Evolutionary conservation across 225 moss, liverwort and hornwort genomes (phyloP), one percentile per base, ranked within the genome.

Genomic region (Sphagnum tenellum): DNA sequence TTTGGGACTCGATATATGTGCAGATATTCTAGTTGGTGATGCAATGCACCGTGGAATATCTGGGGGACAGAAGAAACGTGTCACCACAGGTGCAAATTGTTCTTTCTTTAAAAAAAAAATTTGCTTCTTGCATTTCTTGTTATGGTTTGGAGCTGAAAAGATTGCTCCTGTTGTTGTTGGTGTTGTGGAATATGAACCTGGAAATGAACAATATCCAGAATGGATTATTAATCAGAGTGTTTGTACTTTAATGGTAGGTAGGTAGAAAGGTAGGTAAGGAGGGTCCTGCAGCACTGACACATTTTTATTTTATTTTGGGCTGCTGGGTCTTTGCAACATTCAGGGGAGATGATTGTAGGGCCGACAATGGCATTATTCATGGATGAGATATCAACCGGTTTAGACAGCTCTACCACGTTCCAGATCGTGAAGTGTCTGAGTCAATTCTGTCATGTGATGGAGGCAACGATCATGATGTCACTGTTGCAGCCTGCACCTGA

Each of bases 281-380:
- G 29, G 29, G 29, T 29, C 29, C 29, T 29, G 0, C 29, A 29
- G 29, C 29, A 29, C 29, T 29, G 29, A 29, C 1, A 29, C 29
- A 29, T 29, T 29, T 29, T n/a, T n/a, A n/a, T n/a, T n/a, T n/a
- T n/a, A n/a, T n/a, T n/a, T 29, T 29, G 29, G 29, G 29, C 29
- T 29, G 29, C 1, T 29, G 29, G 29, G 29, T 29, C 29, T 29
- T 29, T 29, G 29, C 29, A 29, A 29, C 29, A 29, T 29, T 29
- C 78, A 95, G 94, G 88, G 45, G 94, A 95, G 63, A 95, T 95
- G 91, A 80, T 95, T 12, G 94, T 91, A 3, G 94, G 94, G 44
- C 91, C 89, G 8, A 81, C 90, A 2, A 95, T 86, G 70, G 87
- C 91, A 14, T 54, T 91, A 48, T 88, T 95, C 12, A 95, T 95